These are phyloP conservation scores for Theileria annulata DNA, from an alignment of 169 alveolate species.

Conservation along the genomic window DNA sequence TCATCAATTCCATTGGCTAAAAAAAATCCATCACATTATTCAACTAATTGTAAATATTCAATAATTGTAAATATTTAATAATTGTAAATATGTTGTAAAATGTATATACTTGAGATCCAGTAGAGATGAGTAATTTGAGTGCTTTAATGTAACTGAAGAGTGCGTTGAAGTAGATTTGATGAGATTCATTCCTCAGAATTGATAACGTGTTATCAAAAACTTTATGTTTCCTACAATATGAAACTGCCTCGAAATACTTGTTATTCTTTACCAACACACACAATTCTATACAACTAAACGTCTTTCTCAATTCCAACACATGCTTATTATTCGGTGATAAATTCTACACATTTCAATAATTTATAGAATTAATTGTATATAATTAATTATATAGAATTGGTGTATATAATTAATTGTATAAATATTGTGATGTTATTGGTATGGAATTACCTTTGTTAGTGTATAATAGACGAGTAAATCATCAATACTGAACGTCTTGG, in stretches of 20 bases:
- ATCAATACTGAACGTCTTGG: constrained; percentile 13
- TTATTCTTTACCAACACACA: constrained; percentile 49
- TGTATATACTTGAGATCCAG: constrained; percentile 39
- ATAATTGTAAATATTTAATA: not conserved
- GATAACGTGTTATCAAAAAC: constrained; percentile 42
- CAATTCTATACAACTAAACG: constrained; percentile 50
- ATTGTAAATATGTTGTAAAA: not conserved
- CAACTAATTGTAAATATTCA: not conserved
- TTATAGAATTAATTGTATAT: not conserved
- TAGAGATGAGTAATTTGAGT: constrained; percentile 44
- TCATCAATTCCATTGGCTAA: constrained; percentile 34
- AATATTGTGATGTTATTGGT: too few relatives aligned
- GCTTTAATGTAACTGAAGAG: constrained; percentile 52
- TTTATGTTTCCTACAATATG: constrained; percentile 35
- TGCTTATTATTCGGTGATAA: constrained; percentile 59
- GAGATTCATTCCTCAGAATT: constrained; percentile 60
- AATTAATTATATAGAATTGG: not conserved
- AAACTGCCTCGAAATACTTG: constrained; percentile 41
- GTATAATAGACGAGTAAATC: constrained; percentile 57
- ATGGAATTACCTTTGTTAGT: constrained; percentile 26
- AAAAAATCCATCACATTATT: not conserved
- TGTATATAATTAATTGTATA: too few relatives aligned
- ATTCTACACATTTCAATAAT: constrained; percentile 17
- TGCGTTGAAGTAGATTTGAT: constrained; percentile 65
- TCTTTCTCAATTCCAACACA: constrained; percentile 34